Evolutionary conservation across 2,329 filamentous ascomycete species (phyloP).

Genomic region (Metarhizium anisopliae): DNA sequence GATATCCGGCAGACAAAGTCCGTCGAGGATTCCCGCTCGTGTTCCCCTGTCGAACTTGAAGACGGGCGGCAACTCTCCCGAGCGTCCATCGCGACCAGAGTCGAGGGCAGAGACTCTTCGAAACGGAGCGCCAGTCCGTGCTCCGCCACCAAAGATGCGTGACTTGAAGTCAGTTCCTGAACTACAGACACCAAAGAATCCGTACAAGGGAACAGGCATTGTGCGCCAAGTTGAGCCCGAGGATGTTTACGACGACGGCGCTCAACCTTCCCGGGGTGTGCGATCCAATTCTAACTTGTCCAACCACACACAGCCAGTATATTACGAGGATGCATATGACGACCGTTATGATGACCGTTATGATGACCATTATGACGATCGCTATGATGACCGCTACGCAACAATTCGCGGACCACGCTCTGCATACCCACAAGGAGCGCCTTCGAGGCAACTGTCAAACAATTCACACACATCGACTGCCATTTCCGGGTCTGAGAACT

Average conservation of each 20-base stretch:
- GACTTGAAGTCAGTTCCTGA: slow-evolving; percentile 53
- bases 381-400: slow-evolving; percentile 26
- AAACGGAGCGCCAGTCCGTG: slow-evolving; percentile 48
- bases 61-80: slow-evolving; percentile 71
- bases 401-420: slow-evolving; percentile 28
- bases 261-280: slow-evolving; percentile 24
- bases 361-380: slow-evolving; percentile 10
- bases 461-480: slow-evolving; percentile 69
- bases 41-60: slow-evolving; percentile 61
- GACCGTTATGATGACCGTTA: slow-evolving; percentile 22
- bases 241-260: slow-evolving; percentile 72
- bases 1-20: slow-evolving; percentile 24
- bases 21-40: slow-evolving; percentile 56
- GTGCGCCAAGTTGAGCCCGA: slow-evolving; percentile 61
- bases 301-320: slow-evolving; percentile 20
- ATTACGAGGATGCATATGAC: slow-evolving; percentile 27
- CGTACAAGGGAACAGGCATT: slow-evolving; percentile 40
- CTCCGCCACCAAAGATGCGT: slow-evolving; percentile 87
- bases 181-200: slow-evolving; percentile 39
- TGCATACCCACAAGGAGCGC: slow-evolving; percentile 32
- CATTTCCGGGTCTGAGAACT: slow-evolving; percentile 84
- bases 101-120: slow-evolving; percentile 38
- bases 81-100: slow-evolving; percentile 46
- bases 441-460: slow-evolving; percentile 51
- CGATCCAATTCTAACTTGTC: slow-evolving; percentile 31